A percentile compares a stretch with the other conserved stretches of the same genome.
These are phyloP conservation scores for Diplodia intermedia DNA, from an alignment of 2,329 filamentous ascomycete species.

Conservation along the genomic window DNA sequence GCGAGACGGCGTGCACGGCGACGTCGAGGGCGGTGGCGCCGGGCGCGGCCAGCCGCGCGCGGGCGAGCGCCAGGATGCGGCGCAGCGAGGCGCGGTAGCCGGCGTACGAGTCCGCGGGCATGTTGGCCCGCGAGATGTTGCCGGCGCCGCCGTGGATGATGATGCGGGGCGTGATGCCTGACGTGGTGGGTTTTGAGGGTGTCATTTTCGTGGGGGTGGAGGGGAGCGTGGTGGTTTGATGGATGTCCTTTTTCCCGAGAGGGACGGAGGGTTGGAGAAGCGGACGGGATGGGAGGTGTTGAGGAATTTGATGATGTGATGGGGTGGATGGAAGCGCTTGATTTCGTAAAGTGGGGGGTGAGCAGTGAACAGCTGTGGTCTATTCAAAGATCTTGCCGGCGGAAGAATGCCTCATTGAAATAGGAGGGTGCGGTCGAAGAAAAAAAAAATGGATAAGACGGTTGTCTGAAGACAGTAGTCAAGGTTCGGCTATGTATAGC, in stretches of 20 bases:
- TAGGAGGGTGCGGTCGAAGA: too few relatives aligned
- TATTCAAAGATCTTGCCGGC: not conserved
- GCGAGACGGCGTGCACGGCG: slow-evolving; percentile 75
- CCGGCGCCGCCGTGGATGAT: slow-evolving; percentile 59
- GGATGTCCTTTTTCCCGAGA: not conserved
- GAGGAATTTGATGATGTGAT: not conserved
- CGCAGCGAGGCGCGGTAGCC: slow-evolving; percentile 50
- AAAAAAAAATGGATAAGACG: too few relatives aligned
- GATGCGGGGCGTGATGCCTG: slow-evolving; percentile 47
- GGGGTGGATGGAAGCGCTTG: not conserved
- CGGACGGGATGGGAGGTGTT: not conserved
- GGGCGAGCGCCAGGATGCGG: slow-evolving; percentile 44
- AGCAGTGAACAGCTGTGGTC: not conserved
- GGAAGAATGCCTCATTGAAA: too few relatives aligned
- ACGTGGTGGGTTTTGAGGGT: not conserved
- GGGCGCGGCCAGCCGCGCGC: slow-evolving; percentile 40
- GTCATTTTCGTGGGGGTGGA: not conserved
- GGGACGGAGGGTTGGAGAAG: not conserved
- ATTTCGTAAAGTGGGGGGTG: not conserved
- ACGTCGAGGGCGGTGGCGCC: slow-evolving; percentile 70
- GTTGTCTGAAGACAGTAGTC: not conserved
- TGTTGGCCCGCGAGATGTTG: slow-evolving; percentile 52
- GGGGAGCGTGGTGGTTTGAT: not conserved
- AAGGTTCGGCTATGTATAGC: not conserved
- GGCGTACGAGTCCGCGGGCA: slow-evolving; percentile 47